Conservation (phyloP, 352 stramenopile species). For the Phytophthora cryptogea region DNA sequence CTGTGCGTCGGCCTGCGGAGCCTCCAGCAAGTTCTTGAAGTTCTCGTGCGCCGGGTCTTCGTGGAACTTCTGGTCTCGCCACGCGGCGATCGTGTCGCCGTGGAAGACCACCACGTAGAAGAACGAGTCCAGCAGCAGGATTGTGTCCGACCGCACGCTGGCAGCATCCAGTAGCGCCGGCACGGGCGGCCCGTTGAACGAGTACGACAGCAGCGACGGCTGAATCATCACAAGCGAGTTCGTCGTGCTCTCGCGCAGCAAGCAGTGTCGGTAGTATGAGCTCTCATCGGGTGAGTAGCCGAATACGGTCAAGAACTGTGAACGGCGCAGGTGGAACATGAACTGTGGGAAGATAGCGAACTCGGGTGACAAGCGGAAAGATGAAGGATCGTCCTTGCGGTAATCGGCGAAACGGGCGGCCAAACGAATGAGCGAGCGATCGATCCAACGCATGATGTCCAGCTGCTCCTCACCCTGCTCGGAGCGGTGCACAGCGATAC, state of each 20-base stretch:
- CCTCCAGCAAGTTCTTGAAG: conserved; percentile 98
- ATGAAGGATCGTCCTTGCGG: conserved; percentile 96
- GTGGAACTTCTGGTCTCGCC: conserved; percentile 97
- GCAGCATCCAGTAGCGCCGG: conserved; percentile 89
- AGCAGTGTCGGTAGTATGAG: conserved; percentile 95
- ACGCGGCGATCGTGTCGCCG: conserved; percentile 98
- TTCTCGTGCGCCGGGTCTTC: conserved; percentile 96
- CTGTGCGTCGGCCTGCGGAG: conserved; percentile 97
- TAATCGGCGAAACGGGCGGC: conserved; percentile 99
- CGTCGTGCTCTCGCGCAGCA: conserved; percentile 96
- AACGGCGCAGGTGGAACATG: conserved; percentile 99
- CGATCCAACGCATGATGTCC: conserved; percentile 92
- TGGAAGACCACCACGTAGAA: conserved; percentile 99
- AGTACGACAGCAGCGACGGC: conserved; percentile 98
- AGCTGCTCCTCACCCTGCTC: conserved; percentile 87
- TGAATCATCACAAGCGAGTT: conserved; percentile 99
- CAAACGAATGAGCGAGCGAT: conserved; percentile 98
- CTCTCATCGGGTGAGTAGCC: conserved; percentile 99
- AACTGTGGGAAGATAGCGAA: conserved; percentile 99
- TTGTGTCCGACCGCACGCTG: conserved; percentile 97
- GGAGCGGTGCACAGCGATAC: conserved; percentile 86
- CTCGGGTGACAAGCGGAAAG: conserved; percentile 96
- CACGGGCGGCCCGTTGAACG: conserved; percentile 91
- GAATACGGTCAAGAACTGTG: conserved; percentile 99
- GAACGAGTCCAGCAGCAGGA: conserved; percentile 99